These are phyloP conservation scores for Pseudogymnoascus sp. DNA, from an alignment of 2,329 filamentous ascomycete genomes.

Conservation along the genomic window DNA sequence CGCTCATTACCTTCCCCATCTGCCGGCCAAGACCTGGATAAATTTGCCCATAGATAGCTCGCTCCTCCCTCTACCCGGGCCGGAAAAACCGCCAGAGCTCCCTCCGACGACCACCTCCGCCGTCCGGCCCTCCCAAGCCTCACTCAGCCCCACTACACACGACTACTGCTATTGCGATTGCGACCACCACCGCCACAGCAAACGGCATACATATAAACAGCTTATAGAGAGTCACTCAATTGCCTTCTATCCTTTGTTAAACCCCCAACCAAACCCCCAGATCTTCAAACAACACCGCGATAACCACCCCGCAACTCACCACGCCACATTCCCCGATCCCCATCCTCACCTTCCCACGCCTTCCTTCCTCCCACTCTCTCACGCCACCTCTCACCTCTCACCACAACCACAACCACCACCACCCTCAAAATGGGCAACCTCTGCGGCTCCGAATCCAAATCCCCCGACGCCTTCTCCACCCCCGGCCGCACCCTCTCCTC, in stretches of 20 bases:
- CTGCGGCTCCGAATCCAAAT: not conserved
- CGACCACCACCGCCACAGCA: not conserved
- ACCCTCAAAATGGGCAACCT: constrained; percentile 10
- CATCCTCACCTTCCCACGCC: constrained; percentile 47
- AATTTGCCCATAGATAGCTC: not conserved
- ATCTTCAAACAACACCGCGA: not conserved
- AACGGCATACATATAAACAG: not conserved
- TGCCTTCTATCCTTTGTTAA: not conserved
- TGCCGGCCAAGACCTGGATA: not conserved
- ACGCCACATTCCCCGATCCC: constrained; percentile 66
- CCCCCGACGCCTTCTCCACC: not conserved
- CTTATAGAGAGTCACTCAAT: not conserved
- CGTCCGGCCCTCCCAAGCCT: not conserved
- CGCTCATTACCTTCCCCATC: no score
- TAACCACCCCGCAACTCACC: constrained; percentile 57
- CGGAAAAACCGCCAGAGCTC: constrained; percentile 1
- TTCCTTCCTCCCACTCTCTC: constrained; percentile 30
- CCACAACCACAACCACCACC: no score
- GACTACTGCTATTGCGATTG: not conserved
- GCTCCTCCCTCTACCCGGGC: not conserved
- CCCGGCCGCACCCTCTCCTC: constrained; percentile 3
- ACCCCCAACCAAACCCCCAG: not conserved
- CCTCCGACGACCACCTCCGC: not conserved
- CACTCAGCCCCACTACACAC: not conserved
- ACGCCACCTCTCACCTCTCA: not conserved